Evolutionary conservation across 345 rosid species (phyloP), one percentile per base, ranked within the genome.

Genomic region (Populus alba): DNA sequence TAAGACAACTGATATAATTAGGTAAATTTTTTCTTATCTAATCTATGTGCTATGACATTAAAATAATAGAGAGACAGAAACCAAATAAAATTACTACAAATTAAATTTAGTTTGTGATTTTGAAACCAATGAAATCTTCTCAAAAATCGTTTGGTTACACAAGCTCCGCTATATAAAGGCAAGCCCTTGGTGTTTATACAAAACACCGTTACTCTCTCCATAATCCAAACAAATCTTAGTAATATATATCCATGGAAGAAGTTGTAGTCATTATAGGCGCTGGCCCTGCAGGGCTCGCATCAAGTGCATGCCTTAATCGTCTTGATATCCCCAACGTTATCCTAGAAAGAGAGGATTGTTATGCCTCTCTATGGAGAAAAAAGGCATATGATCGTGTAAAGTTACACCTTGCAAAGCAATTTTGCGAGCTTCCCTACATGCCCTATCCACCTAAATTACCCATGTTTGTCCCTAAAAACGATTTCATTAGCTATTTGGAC

Each of bases 231-330:
- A 70, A 13, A 45, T 45, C 51, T 45, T 4, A 47, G 51, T 13
- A 13, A 12, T 15, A 47, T 12, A 12, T 15, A 47, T 12, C 51
- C 51, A 53, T 22, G 75, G 75, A 72, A 51, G 29, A 53, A 72
- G 75, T 22, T 11, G 75, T 53, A 27, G 69, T 27, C 8, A 27
- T 81, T 17, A 65, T 81, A 5, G 83, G 83, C 1, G 83, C 83
- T 31, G 83, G 83, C 18, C 83, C 80, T 13, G 57, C 80, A 20
- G 83, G 83, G 15, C 72, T 81, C 7, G 83, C 83, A 7, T 68
- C 77, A 13, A 53, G 74, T 3, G 80, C 77, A 31, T 81, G 80
- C 68, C 76, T 81, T 10, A 76, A 76, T 17, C 29, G 11, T 22
- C 23, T 53, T 15, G 37, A 49, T 33, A 49, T 81, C 43, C 77